Base-by-base conservation (phyloP, 129 eudicot genomes). In the Erigeron canadensis region DNA sequence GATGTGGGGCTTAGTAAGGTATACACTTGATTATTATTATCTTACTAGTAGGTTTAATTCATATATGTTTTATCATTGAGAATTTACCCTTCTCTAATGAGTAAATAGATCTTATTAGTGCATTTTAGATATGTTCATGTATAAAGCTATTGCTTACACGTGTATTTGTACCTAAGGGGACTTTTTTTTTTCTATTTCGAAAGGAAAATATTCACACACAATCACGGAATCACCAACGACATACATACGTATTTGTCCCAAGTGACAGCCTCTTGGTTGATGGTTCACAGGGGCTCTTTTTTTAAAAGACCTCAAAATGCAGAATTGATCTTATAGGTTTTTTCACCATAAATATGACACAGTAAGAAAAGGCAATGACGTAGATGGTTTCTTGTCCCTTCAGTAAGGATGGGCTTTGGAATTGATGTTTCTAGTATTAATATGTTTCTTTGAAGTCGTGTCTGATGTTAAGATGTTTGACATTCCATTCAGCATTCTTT, bases 1-100 rank as follows among this genome's bases (percentile, higher is more conserved):
- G 98, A 94, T 77, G 96, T 94, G 63, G 98, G 98, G 70, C 91
- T 94, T 54, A 89, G 75, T 77, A 89, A 87, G 96, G 98, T 89
- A 86, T 44, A 38, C 57, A 58, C 55, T 44, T 47, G 39, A 65
- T 69, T 37, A 61, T 19, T 17, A 46, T 67, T 37, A 40, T 5
- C 61, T 54, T 37, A 23, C 50, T 47, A 18, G 53, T 41, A 59
- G 11, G 0, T 11, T 47, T 37, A 41, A 77, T 78, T 15, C 66
- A 55, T 67, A 55, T 72, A 69, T 72, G 58, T 81, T 66, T 50
- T n/a, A 60, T 78, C 58, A 70, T 72, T 66, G 40, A 51, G 13
- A 18, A 5, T 51, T 8, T 60, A n/a, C 43, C 34, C 65, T 60
- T 41, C 34, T 60, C 11, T 7, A 15, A 60, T 34, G 19, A 7